phyloP scores from a whole-genome alignment of 1,139 yeast species.

The Schwanniomyces etchellsii region DNA sequence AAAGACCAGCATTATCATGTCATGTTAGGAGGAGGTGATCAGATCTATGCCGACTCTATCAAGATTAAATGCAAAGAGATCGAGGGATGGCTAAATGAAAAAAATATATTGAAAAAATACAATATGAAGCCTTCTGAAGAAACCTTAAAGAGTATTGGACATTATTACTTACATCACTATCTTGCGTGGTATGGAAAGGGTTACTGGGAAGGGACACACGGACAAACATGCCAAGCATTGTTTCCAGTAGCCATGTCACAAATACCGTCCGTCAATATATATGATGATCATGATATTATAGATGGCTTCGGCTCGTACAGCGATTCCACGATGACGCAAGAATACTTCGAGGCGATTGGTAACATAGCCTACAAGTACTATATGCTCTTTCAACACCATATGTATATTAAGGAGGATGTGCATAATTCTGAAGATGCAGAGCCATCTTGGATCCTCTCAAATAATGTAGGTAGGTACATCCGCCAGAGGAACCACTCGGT shows the following conservation, averaged over 20 bases:
- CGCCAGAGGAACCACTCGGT: constrained; percentile 59
- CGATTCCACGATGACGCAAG: constrained; percentile 66
- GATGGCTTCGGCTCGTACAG: constrained; percentile 93
- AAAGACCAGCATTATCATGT: constrained; percentile 68
- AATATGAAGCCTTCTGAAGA: constrained; percentile 37
- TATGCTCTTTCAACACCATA: constrained; percentile 87
- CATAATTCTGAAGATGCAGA: constrained; percentile 28
- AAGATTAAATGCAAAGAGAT: constrained; percentile 52
- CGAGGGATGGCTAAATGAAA: constrained; percentile 57
- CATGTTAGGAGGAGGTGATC: constrained; percentile 98
- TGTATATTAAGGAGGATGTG: constrained; percentile 39
- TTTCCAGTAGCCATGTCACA: constrained; percentile 74
- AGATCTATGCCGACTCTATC: constrained; percentile 82
- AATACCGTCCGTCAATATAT: constrained; percentile 80
- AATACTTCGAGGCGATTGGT: constrained; percentile 68
- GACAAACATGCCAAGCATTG: constrained; percentile 58
- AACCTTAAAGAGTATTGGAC: constrained; percentile 49
- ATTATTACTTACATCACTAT: constrained; percentile 69
- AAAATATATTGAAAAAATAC: constrained; percentile 40
- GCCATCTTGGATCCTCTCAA: constrained; percentile 55
- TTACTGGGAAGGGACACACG: constrained; percentile 67
- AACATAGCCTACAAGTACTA: constrained; percentile 77
- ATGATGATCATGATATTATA: constrained; percentile 88
- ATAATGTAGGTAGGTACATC: constrained; percentile 59
- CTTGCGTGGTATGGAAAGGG: constrained; percentile 88